These are phyloP conservation scores for Aspergillus carlsbadensis DNA, from an alignment of 495 filamentous ascomycete species.

Conservation along the genomic window DNA sequence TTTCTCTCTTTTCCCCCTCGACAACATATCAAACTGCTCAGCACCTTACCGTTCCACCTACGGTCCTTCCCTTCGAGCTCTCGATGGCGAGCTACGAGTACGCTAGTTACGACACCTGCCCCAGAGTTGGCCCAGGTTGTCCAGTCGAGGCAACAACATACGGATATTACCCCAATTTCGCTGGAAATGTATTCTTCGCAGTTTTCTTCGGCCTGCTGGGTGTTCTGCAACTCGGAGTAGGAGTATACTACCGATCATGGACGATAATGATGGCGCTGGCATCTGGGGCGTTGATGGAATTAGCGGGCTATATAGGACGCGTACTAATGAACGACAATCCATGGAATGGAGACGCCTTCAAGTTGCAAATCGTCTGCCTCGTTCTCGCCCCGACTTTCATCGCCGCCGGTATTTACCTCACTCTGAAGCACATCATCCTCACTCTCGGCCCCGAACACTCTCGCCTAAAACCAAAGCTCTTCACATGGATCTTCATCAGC, in stretches of 20 bases:
- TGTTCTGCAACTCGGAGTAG: conserved; percentile 46
- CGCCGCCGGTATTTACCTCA: conserved; percentile 33
- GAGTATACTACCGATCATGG: conserved; percentile 60
- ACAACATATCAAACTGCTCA: neutral
- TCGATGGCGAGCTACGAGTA: conserved; percentile 24
- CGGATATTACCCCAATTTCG: conserved; percentile 65
- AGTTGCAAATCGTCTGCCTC: conserved; percentile 67
- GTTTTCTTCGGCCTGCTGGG: conserved; percentile 53
- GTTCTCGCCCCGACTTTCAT: conserved; percentile 66
- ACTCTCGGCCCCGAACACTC: conserved; percentile 18
- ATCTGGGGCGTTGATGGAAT: conserved; percentile 46
- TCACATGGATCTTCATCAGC: conserved; percentile 22
- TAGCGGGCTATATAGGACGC: conserved; percentile 60
- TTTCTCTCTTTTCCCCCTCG: conserved; percentile 8
- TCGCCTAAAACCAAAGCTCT: conserved; percentile 16
- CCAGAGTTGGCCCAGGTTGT: conserved; percentile 48
- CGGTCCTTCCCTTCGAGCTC: neutral
- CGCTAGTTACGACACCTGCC: conserved; percentile 33
- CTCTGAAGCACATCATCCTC: conserved; percentile 19
- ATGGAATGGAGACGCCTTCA: conserved; percentile 57
- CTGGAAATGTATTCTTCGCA: conserved; percentile 61
- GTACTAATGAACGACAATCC: conserved; percentile 60
- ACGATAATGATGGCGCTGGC: conserved; percentile 55
- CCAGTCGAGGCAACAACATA: conserved; percentile 61
- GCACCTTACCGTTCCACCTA: neutral